Evolutionary conservation across 129 eudicot genomes (phyloP), one percentile per base, ranked within the genome.

Genomic region (Tagetes erecta): DNA sequence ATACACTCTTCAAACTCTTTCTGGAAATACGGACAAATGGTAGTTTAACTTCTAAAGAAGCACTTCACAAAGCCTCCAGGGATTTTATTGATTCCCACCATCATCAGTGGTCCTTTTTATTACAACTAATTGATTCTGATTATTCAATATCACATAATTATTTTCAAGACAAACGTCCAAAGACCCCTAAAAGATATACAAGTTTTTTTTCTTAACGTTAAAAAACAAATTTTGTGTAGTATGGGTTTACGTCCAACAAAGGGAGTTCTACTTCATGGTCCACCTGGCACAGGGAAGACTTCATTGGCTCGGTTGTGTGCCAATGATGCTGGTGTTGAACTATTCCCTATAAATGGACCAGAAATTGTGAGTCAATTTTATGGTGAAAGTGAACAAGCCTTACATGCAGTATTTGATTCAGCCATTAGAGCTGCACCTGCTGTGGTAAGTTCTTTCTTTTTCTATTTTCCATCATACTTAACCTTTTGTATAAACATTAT

Each of bases 181-280:
- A 11, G 39, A 30, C 55, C 20, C 35, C 8, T 9, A 56, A 44
- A 33, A 14, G 39, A 59, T 8, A 14, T 31, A 6, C 46, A 45
- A 39, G 14, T 64, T 20, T 44, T 69, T 63, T 68, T 63, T 1
- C 3, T 36, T 52, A 44, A 4, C 27, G 10, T 14, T 44, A 0
- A 38, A 37, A 37, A 37, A 5, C 5, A 47, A 44, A 57, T 50
- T 51, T 84, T 49, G 76, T 83, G 66, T 79, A 94, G 99, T 47
- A 69, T 87, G 82, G 97, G 99, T 72, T 82, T 95, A 68, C 96
- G 97, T 70, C 91, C 99, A 72, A 85, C 87, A 81, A 95, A 89
- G 53, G 99, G 99, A 75, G 97, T 95, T 76, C 89, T 95, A 77
- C 99, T 95, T 85, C 89, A 95, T 72, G 99, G 99, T 12, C 96